phyloP scores from a whole-genome alignment of 768 basidiomycete species.

The Tubosaeta sp. region DNA sequence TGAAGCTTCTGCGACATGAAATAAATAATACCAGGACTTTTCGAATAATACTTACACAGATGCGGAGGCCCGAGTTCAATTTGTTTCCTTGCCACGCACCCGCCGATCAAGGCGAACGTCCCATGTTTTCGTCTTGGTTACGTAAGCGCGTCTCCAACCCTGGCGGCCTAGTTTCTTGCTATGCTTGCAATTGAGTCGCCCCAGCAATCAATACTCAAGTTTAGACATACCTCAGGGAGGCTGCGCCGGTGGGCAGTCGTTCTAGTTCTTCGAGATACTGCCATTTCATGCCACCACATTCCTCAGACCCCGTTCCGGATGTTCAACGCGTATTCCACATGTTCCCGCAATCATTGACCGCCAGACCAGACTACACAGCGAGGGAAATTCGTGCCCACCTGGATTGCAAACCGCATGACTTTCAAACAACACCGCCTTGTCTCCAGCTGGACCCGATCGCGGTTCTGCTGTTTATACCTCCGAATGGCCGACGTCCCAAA shows the following conservation, averaged over 20 bases:
- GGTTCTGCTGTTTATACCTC: constrained; percentile 4
- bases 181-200: constrained; percentile 3
- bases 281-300: constrained; percentile 18
- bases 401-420: constrained; percentile 19
- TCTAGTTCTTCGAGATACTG: constrained; percentile 13
- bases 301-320: constrained; percentile 25
- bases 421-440: constrained; percentile 18
- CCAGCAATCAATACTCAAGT: neutral
- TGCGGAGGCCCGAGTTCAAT: no score
- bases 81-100: neutral
- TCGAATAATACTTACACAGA: no score
- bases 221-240: constrained; percentile 1
- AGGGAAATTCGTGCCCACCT: constrained; percentile 21
- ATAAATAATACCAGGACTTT: no score
- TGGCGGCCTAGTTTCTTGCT: neutral
- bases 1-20: no score
- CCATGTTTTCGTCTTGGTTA: neutral
- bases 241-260: constrained; percentile 11
- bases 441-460: constrained; percentile 8
- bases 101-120: neutral
- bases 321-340: constrained; percentile 33
- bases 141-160: constrained; percentile 7
- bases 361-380: constrained; percentile 23
- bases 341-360: constrained; percentile 26
- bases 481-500: constrained; percentile 1